Base-by-base conservation (phyloP, 495 filamentous ascomycete genomes). In the Cetradonia linearis region DNA sequence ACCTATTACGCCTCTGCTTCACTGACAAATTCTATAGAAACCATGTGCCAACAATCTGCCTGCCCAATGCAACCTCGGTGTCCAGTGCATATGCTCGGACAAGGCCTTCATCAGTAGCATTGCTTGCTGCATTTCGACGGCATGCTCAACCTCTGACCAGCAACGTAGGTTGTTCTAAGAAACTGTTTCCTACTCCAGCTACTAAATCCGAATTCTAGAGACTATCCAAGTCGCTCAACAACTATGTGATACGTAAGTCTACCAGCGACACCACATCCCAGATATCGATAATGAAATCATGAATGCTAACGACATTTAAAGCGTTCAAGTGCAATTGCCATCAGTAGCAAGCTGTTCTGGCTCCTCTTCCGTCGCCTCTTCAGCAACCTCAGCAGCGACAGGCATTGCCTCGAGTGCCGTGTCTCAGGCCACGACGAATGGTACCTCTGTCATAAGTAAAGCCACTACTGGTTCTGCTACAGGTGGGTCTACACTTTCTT, bases 71-170 rank as follows among this genome's bases (percentile, higher is more conserved):
- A 71, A 74, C 16, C 56, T 64, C 18, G 79, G 89, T 60, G 68
- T 82, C 62, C 65, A 70, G 40, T 94, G 89, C 69, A 88, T 91
- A 66, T 94, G 89, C 73, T 65, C 61, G 13, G 73, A 79, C 69
- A 64, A 69, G 7, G 67, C 69, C 10, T 87, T 88, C 74, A 75
- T 95, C 60, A 64, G 49, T 38, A 63, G 70, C 36, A 82, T 93
- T 59, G 72, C 82, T 33, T 87, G 85, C 75, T 95, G 89, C 68
- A 74, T 94, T 8, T 67, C 70, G 28, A 67, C 65, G 3, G 68
- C 60, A 11, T 95, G 89, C 71, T 62, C 69, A 48, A 9, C 60
- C 1, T 69, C 70, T 0, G 84, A 87, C 42, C 80, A 87, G 68
- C 42, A 78, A 27, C 68, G 83, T 85, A 75, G 42, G 74, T 70